Conservation (phyloP, 306 rosid genomes). For the Lathyrus aphaca region DNA sequence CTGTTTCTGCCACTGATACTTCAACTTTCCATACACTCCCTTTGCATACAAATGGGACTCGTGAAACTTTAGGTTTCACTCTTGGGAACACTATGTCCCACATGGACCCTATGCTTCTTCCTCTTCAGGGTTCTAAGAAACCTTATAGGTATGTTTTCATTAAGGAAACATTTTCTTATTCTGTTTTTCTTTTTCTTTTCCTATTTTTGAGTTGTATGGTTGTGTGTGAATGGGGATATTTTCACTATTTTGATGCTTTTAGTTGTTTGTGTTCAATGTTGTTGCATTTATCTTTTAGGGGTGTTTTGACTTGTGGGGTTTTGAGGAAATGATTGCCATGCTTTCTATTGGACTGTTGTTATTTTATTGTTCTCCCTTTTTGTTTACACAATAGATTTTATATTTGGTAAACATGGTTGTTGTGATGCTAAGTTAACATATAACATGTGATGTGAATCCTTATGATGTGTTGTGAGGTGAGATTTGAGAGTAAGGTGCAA, state of each 20-base stretch:
- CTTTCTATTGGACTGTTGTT: constrained; percentile 36
- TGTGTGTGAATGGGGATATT: constrained; percentile 11
- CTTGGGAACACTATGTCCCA: constrained; percentile 53
- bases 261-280: background rate
- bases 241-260: background rate
- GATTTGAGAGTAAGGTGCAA: constrained; percentile 39
- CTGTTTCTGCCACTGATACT: constrained; percentile 4
- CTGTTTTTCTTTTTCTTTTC: background rate
- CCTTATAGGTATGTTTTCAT: constrained; percentile 61
- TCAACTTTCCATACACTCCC: constrained; percentile 65
- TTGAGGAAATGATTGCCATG: constrained; percentile 27
- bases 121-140: constrained; percentile 65
- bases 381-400: background rate
- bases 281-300: constrained; percentile 4
- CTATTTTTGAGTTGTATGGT: background rate
- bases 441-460: constrained; percentile 53
- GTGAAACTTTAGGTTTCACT: constrained; percentile 53
- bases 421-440: constrained; percentile 49
- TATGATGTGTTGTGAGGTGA: constrained; percentile 35
- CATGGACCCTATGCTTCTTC: constrained; percentile 62
- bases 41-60: constrained; percentile 55
- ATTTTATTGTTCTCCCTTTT: constrained; percentile 5
- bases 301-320: constrained; percentile 39
- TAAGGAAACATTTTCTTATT: background rate
- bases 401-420: constrained; percentile 33